Conservation (phyloP, 441 rosid species). For the Erysimum pusillum region DNA sequence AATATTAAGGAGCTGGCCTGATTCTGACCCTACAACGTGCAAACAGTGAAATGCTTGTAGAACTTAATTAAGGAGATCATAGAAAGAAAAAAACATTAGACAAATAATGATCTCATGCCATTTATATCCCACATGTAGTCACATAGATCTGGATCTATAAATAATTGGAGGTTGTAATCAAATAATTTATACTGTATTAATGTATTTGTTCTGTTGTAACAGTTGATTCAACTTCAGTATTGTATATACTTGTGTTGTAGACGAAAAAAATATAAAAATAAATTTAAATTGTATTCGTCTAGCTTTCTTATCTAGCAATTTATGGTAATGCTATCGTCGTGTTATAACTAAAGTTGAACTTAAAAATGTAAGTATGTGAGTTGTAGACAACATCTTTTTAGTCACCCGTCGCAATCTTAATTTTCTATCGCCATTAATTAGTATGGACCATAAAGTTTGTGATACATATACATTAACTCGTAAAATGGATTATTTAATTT, state of each 20-base stretch:
- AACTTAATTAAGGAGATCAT: constrained; percentile 5
- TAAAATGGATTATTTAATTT: constrained; percentile 9
- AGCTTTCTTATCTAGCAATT: no score
- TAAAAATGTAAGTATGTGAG: no score
- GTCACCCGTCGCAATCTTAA: not conserved
- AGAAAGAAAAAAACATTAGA: not conserved
- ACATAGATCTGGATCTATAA: constrained; percentile 17
- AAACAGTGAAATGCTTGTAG: constrained; percentile 21
- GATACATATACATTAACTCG: not conserved
- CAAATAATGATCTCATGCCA: not conserved
- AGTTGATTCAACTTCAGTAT: no score
- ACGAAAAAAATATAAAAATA: no score
- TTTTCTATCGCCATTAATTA: not conserved
- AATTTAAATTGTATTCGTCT: no score
- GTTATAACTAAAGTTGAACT: no score
- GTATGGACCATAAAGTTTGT: constrained; percentile 10
- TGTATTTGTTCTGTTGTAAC: not conserved
- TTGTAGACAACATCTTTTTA: no score
- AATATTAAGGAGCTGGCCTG: constrained; percentile 23
- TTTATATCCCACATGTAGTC: constrained; percentile 1
- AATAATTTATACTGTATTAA: not conserved
- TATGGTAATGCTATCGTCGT: no score
- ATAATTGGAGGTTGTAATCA: not conserved
- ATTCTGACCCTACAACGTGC: constrained; percentile 43
- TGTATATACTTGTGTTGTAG: no score